Evolutionary conservation across 148 eudicot species (phyloP).

Genomic region (Amaranthus hypochondriacus): DNA sequence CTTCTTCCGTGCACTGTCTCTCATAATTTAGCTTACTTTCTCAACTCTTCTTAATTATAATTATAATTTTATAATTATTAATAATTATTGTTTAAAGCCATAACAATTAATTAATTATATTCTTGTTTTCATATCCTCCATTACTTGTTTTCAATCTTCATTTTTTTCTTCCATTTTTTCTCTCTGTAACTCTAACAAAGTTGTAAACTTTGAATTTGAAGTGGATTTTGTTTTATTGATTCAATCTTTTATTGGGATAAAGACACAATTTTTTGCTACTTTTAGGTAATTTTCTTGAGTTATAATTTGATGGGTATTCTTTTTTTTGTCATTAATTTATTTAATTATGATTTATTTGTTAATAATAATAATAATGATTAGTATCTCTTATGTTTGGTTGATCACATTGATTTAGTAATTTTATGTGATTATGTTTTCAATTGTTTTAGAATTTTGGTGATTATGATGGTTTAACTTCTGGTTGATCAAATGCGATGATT

Average conservation of each 20-base stretch:
- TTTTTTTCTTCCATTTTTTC: slow-evolving; percentile 2
- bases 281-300: slow-evolving; percentile 8
- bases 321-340: neutral
- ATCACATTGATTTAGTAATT: neutral
- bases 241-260: neutral
- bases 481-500: neutral
- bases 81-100: slow-evolving; percentile 3
- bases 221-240: slow-evolving; percentile 1
- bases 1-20: neutral
- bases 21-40: neutral
- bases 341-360: neutral
- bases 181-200: neutral
- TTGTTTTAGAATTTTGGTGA: neutral
- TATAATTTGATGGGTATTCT: neutral
- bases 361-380: neutral
- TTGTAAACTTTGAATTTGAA: slow-evolving; percentile 4
- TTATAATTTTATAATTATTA: neutral
- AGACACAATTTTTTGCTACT: neutral
- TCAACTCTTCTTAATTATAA: neutral
- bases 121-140: slow-evolving; percentile 15
- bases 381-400: neutral
- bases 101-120: neutral
- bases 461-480: neutral
- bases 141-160: slow-evolving; percentile 15
- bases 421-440: neutral